These are phyloP conservation scores for Ilyonectria sp. DNA, from an alignment of 2,329 filamentous ascomycete species.

Conservation along the genomic window DNA sequence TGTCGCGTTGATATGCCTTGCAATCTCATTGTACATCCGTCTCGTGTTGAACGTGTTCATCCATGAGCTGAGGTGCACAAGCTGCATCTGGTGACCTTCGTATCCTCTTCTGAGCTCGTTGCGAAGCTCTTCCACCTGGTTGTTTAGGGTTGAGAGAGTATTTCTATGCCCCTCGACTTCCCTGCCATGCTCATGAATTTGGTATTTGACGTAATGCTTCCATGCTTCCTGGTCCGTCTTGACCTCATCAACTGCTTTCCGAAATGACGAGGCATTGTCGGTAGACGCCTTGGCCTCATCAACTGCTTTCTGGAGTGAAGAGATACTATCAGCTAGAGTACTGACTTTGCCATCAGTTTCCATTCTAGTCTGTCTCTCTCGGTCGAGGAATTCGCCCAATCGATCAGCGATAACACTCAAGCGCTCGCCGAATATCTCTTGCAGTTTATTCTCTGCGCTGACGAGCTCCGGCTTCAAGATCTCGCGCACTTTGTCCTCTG, in stretches of 20 bases:
- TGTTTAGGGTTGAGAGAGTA: constrained; percentile 14
- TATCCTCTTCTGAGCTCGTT: constrained; percentile 44
- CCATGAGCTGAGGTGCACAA: constrained; percentile 61
- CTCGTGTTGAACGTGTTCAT: constrained; percentile 65
- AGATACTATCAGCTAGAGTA: neutral
- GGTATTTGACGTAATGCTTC: neutral
- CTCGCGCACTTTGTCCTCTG: constrained; percentile 29
- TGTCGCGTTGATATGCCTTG: constrained; percentile 53
- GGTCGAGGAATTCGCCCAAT: constrained; percentile 40
- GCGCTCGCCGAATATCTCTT: constrained; percentile 7
- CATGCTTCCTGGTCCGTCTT: constrained; percentile 1
- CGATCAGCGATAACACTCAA: constrained; percentile 21
- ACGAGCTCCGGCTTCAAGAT: constrained; percentile 26
- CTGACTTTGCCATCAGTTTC: constrained; percentile 29
- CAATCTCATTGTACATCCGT: constrained; percentile 58
- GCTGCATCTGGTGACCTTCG: constrained; percentile 53
- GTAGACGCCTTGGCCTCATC: constrained; percentile 10
- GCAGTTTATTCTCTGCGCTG: constrained; percentile 27
- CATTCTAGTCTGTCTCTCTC: constrained; percentile 35
- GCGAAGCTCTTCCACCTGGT: constrained; percentile 26
- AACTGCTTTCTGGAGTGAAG: neutral
- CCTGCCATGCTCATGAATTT: constrained; percentile 7
- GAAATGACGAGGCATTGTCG: constrained; percentile 13
- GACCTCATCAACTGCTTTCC: constrained; percentile 7
- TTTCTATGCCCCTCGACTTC: constrained; percentile 22